Base-by-base conservation (phyloP, 75 land plant species). In the Cupressus sempervirens region DNA sequence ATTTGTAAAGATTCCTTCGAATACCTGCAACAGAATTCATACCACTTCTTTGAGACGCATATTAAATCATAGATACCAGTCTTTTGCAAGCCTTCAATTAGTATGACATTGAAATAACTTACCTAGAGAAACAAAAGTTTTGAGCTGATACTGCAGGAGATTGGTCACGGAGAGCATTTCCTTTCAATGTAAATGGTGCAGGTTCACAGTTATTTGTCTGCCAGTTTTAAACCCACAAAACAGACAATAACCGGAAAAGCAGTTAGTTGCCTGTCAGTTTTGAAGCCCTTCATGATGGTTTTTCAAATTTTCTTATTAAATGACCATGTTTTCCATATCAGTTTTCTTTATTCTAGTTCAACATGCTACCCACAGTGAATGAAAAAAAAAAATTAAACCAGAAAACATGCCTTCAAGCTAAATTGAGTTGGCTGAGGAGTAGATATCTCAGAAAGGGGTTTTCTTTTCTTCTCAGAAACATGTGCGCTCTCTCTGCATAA, bases 391-490 rank as follows among this genome's bases (percentile, higher is more conserved):
- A 40, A 43, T 38, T 35, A 38, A 34, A 34, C 38, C 43, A 75
- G 20, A 76, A 76, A 43, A 79, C 81, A n/a, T 79, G 81, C 81
- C 81, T 79, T 79, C 11, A n/a, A 11, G 14, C 30, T 50, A 79
- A 43, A 79, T n/a, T 76, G 79, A 76, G 23, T 40, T 38, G 43
- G 26, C 5, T 16, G 79, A 38, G 81, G 46, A 41, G 10, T 76
- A 38, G 20, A 41, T 23, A 79, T 79, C 30, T 79, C 81, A 79
- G 81, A 79, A 38, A 79, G 81, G 23, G 81, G 81, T 26, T 43
- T 79, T 79, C 81, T 43, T 43, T 43, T 45, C 29, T 43, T 79
- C 81, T 79, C 81, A 79, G 81, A 79, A 41, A 79, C 12, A 43
- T 36, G 15, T 41, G 5, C n/a, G 14, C n/a, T 79, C 41, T 79